phyloP scores from a whole-genome alignment of 2,329 filamentous ascomycete species.

The Rutstroemia sp. region DNA sequence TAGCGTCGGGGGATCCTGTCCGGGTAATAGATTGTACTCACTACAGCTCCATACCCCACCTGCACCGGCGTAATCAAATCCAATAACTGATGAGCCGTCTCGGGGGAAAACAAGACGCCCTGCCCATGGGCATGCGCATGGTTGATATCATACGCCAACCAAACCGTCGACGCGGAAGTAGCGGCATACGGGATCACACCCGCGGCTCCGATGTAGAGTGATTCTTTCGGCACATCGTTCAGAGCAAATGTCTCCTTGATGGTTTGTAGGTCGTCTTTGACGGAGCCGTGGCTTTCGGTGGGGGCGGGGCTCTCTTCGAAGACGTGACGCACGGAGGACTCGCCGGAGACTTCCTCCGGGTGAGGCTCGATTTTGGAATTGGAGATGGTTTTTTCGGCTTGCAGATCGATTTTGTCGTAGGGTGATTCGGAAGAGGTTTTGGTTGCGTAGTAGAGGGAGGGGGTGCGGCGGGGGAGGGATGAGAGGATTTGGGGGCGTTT shows the following conservation, averaged over 20 bases:
- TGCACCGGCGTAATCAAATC: constrained; percentile 78
- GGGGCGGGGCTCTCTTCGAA: constrained; percentile 33
- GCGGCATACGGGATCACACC: constrained; percentile 80
- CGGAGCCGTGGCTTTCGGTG: constrained; percentile 39
- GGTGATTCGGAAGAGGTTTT: constrained; percentile 21
- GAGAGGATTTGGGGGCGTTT: constrained; percentile 19
- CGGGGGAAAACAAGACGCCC: constrained; percentile 55
- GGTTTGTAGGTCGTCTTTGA: constrained; percentile 50
- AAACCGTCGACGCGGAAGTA: constrained; percentile 77
- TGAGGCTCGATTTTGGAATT: constrained; percentile 49
- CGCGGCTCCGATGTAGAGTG: constrained; percentile 61
- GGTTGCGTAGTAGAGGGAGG: constrained; percentile 40
- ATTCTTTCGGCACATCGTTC: constrained; percentile 56
- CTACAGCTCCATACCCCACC: constrained; percentile 81
- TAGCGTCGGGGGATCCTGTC: constrained; percentile 1
- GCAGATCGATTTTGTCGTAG: constrained; percentile 41
- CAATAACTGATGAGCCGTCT: constrained; percentile 65
- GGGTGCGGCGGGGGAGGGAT: constrained; percentile 30
- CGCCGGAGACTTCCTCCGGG: constrained; percentile 52
- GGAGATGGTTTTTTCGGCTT: constrained; percentile 48
- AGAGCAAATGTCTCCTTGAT: constrained; percentile 66
- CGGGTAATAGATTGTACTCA: constrained; percentile 35
- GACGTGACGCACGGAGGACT: constrained; percentile 47
- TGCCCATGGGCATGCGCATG: constrained; percentile 53
- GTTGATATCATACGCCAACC: constrained; percentile 76